Evolutionary conservation across 2,329 filamentous ascomycete species (phyloP).

Genomic region (Lachnellula cervina): DNA sequence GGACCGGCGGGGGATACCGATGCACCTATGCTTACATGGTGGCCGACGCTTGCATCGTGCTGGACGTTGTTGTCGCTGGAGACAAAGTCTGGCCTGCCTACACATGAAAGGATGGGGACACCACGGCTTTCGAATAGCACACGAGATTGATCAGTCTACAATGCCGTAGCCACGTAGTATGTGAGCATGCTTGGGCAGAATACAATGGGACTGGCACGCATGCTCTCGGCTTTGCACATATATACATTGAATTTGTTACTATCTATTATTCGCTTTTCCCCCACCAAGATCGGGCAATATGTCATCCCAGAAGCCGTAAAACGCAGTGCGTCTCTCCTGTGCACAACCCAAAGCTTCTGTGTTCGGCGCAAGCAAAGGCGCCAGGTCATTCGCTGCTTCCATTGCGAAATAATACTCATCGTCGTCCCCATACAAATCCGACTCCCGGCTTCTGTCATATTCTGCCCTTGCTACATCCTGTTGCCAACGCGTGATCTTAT

Average conservation of each 20-base stretch:
- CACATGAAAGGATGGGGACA: no score
- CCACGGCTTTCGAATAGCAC: no score
- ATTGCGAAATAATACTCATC: background rate
- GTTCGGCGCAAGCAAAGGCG: background rate
- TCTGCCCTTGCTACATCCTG: background rate
- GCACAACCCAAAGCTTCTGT: background rate
- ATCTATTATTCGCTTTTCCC: background rate
- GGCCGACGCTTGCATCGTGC: background rate
- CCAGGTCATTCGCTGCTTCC: background rate
- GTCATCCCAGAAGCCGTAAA: conserved; percentile 7
- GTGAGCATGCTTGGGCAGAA: no score
- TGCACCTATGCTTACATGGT: background rate
- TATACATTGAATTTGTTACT: background rate
- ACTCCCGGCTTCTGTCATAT: conserved; percentile 2
- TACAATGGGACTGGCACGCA: no score
- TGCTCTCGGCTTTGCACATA: no score
- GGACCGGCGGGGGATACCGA: conserved; percentile 26
- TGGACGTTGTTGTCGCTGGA: no score
- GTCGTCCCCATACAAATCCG: background rate
- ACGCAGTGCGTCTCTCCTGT: background rate
- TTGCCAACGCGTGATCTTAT: background rate
- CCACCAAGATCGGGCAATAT: background rate
- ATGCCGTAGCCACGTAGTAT: no score
- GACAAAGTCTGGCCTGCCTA: no score
- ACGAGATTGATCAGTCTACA: no score